Evolutionary conservation across 352 stramenopile species (phyloP), one percentile per base, ranked within the genome.

Genomic region (Phytopythium montanum): DNA sequence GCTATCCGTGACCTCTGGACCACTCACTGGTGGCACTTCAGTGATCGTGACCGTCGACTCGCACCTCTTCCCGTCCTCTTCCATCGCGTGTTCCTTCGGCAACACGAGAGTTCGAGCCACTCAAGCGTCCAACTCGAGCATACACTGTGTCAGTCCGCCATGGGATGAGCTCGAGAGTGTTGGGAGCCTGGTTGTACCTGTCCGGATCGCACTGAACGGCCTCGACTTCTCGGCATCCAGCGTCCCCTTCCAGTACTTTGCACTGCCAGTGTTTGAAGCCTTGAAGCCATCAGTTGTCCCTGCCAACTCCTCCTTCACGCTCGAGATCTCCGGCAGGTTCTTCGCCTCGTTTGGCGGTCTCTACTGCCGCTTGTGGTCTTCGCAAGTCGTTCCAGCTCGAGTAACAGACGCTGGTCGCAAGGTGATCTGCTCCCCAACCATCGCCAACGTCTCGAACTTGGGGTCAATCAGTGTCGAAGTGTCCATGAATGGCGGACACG

Each of bases 401-500:
- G 56, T 73, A 1, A 49, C 45, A 16, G 61, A 56, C 41, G 59
- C 59, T 21, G 69, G 69, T 19, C 56, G 62, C 54, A 29, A 42
- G 5, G 21, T 73, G 57, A 23, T 59, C 7, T 76, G 69, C 39
- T 49, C 21, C 19, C 26, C 41, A 3, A 19, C 54, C 16, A 34
- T 33, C 3, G 41, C 51, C 8, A 23, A 41, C 1, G 46, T 61
- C 9, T n/a, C 2, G 1, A 21, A 4, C 5, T 19, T 53, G 7
- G 52, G 65, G 3, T 38, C 64, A 7, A 21, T 68, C 8, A 56
- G 62, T n/a, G 51, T 79, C 7, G 54, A 59, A 36, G 31, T 79
- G 39, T 79, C 73, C 31, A 45, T 82, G 18, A 82, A 82, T 61
- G 59, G 62, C 2, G 69, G 73, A 5, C 50, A 64, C 34, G 70